Evolutionary conservation across 257 asterid species (phyloP).

Genomic region (Solanum corneliomulleri): DNA sequence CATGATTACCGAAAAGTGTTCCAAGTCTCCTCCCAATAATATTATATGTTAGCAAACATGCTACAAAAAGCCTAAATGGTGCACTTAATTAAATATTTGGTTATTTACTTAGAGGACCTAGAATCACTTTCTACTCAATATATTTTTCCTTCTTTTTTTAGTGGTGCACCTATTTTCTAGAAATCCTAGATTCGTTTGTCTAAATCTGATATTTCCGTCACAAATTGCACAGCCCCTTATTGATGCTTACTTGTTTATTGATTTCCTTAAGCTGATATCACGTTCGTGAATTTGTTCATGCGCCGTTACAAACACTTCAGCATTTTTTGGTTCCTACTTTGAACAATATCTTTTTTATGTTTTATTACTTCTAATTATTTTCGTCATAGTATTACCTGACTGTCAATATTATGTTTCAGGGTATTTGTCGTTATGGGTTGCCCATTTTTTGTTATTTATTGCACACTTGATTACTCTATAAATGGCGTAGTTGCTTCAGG

Average conservation of each 20-base stretch:
- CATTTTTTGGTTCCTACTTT: too few species aligned
- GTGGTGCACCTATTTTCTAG: background rate
- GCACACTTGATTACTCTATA: background rate
- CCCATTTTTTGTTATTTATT: background rate
- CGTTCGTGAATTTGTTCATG: too few species aligned
- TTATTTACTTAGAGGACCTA: background rate
- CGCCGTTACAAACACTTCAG: too few species aligned
- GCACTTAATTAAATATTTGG: background rate
- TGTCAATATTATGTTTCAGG: background rate
- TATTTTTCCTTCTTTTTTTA: too few species aligned
- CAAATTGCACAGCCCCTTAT: background rate
- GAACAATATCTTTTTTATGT: too few species aligned
- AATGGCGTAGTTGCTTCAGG: background rate
- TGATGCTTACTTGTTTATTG: background rate
- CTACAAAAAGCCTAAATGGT: background rate
- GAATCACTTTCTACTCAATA: background rate
- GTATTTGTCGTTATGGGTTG: background rate
- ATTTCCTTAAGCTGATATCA: too few species aligned
- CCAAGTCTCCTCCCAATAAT: background rate
- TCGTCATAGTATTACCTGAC: background rate
- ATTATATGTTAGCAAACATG: background rate
- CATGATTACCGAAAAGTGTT: background rate
- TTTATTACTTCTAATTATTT: too few species aligned
- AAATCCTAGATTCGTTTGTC: background rate
- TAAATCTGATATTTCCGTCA: background rate